Conservation (phyloP, 805 yeast species). For the Priceomyces medius region DNA sequence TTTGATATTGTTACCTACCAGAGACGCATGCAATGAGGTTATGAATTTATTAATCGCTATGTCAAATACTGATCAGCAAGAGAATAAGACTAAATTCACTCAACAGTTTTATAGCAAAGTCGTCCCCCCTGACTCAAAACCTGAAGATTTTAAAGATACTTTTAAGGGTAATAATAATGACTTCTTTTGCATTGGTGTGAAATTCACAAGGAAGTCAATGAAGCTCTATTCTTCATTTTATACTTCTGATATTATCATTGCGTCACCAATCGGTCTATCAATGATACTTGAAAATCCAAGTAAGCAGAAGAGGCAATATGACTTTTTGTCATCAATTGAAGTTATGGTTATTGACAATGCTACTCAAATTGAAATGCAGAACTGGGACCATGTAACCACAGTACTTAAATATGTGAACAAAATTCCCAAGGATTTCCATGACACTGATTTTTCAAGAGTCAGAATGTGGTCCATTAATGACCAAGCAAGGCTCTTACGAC, state of each 20-base stretch:
- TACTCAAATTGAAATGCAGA: conserved; percentile 86
- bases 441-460: conserved; percentile 87
- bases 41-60: conserved; percentile 59
- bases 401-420: conserved; percentile 66
- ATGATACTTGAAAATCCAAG: conserved; percentile 68
- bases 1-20: conserved; percentile 77
- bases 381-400: conserved; percentile 79
- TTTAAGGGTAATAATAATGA: conserved; percentile 92
- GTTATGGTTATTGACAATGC: conserved; percentile 76
- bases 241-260: conserved; percentile 80
- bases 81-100: conserved; percentile 73
- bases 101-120: conserved; percentile 62
- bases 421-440: conserved; percentile 73
- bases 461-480: conserved; percentile 92
- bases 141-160: conserved; percentile 74
- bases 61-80: conserved; percentile 72
- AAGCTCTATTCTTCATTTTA: conserved; percentile 83
- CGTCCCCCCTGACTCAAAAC: conserved; percentile 56
- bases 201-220: conserved; percentile 82
- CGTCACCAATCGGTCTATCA: conserved; percentile 84
- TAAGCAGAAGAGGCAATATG: conserved; percentile 61
- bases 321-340: conserved; percentile 88
- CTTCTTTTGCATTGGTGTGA: conserved; percentile 86
- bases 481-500: conserved; percentile 69
- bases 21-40: conserved; percentile 71